These are phyloP conservation scores for Geopyxis carbonaria DNA, from an alignment of 495 filamentous ascomycete genomes.

Conservation along the genomic window DNA sequence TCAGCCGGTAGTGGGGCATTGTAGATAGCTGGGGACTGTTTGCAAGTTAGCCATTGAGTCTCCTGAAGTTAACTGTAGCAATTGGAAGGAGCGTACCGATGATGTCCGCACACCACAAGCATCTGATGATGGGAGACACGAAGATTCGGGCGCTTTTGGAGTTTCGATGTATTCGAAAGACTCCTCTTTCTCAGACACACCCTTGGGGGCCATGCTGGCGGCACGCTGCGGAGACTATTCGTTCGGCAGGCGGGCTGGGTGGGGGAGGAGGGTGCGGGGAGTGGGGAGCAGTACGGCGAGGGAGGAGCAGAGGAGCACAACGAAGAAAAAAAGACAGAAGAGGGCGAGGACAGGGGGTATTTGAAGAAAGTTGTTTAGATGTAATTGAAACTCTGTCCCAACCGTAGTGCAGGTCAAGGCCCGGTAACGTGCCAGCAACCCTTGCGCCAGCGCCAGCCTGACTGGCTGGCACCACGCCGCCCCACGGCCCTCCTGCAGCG, in stretches of 20 bases:
- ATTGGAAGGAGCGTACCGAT: slow-evolving; percentile 36
- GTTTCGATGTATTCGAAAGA: slow-evolving; percentile 61
- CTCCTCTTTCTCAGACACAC: slow-evolving; percentile 35
- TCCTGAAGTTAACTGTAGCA: slow-evolving; percentile 6
- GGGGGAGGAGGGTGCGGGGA: slow-evolving; percentile 11
- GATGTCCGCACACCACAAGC: slow-evolving; percentile 62
- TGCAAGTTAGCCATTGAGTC: slow-evolving; percentile 20
- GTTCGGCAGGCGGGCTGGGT: slow-evolving; percentile 7
- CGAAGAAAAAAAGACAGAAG: no score
- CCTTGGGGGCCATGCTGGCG: slow-evolving; percentile 26
- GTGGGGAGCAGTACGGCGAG: slow-evolving; percentile 12
- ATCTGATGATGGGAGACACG: slow-evolving; percentile 39
- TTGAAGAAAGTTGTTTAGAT: no score
- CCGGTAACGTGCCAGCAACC: no score
- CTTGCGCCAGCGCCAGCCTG: no score
- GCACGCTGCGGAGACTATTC: slow-evolving; percentile 4
- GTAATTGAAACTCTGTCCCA: no score
- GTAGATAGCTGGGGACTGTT: slow-evolving; percentile 56
- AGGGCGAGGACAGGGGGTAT: no score
- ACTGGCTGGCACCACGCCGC: no score
- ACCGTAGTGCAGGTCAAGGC: no score
- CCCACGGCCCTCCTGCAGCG: no score
- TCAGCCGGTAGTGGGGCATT: slow-evolving; percentile 73
- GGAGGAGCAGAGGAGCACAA: slow-evolving; percentile 18
- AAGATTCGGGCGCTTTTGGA: slow-evolving; percentile 49